phyloP scores from a whole-genome alignment of 768 basidiomycete genomes.

The Boletus bicolor region DNA sequence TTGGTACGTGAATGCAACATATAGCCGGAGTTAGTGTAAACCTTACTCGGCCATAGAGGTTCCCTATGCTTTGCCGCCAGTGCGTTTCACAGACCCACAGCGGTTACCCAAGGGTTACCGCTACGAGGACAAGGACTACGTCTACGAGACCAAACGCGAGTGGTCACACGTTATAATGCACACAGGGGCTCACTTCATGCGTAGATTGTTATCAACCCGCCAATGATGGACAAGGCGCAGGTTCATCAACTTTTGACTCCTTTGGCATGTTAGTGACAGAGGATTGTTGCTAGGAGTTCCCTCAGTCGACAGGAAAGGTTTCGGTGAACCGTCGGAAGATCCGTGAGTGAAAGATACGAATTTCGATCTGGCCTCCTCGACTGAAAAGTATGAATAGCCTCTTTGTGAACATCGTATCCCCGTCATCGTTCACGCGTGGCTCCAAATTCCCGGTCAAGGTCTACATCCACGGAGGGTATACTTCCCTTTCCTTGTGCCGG shows the following conservation, averaged over 20 bases:
- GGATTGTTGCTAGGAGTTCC: constrained; percentile 36
- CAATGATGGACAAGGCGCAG: constrained; percentile 62
- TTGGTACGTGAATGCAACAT: constrained; percentile 41
- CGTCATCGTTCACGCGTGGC: constrained; percentile 41
- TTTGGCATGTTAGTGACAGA: neutral
- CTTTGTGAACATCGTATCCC: constrained; percentile 63
- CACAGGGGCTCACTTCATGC: neutral
- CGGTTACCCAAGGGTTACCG: constrained; percentile 50
- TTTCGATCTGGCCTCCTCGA: neutral
- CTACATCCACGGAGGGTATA: constrained; percentile 76
- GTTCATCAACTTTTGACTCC: constrained; percentile 23
- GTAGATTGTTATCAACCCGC: constrained; percentile 59
- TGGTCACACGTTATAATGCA: neutral
- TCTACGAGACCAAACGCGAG: constrained; percentile 55
- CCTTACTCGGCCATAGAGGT: constrained; percentile 47
- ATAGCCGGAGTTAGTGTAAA: neutral
- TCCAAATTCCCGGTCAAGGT: constrained; percentile 61
- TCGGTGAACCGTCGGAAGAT: constrained; percentile 67
- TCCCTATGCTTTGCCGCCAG: constrained; percentile 66
- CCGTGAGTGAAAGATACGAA: constrained; percentile 39
- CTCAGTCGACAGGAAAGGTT: constrained; percentile 59
- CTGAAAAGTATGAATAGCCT: constrained; percentile 37
- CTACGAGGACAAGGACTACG: constrained; percentile 61
- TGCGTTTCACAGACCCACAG: constrained; percentile 60
- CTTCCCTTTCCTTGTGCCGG: neutral